Evolutionary conservation across 2,329 filamentous ascomycete genomes (phyloP), one percentile per base, ranked within the genome.

Genomic region (Monilinia fructicola): DNA sequence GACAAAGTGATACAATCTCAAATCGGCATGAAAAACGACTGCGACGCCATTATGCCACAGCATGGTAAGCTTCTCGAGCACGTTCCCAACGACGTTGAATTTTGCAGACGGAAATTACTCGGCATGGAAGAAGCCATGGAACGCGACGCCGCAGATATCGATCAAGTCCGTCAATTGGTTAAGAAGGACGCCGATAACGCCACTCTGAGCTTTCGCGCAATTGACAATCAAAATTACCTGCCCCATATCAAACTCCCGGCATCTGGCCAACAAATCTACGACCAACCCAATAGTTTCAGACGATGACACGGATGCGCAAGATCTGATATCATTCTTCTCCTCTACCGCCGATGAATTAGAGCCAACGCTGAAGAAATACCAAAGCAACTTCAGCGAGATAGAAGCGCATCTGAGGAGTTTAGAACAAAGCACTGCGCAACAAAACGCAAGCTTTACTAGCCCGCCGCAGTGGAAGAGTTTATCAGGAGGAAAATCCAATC

Each of bases 1-100:
- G 94, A 99, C 78, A 85, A 86, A 67, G 87, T 89, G 70, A 94
- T 99, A 72, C 86, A 92, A 73, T 84, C 85, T 64, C 92, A 95
- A 76, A 93, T 96, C 74, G 84, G 85, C 67, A 89, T 90, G 77
- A 89, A 91, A 75, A 87, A 90, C 72, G 87, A 96, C 71, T 88
- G 94, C 67, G 88, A 91, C 69, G 85, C 87, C 23, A 88, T 91
- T 64, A 80, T 90, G 48, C 85, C 86, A 2, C 79, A 79, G 4
- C 86, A 92, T 72, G 85, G 85, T 14, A 80, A 85, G 48, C 84
- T 87, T 42, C 83, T 93, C 61, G 82, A 85, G 59, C 85, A 84
- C 54, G 82, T 96, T 42, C 83, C 85, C 3, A 83, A 84, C 31
- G 88, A 90, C 71, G 87, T 90, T 44, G 83, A 85, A 11, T 86